Percentiles rank a stretch among this genome's conserved stretches.
phyloP scores from a whole-genome alignment of 129 eudicot genomes.

The Artemisia argyi region DNA sequence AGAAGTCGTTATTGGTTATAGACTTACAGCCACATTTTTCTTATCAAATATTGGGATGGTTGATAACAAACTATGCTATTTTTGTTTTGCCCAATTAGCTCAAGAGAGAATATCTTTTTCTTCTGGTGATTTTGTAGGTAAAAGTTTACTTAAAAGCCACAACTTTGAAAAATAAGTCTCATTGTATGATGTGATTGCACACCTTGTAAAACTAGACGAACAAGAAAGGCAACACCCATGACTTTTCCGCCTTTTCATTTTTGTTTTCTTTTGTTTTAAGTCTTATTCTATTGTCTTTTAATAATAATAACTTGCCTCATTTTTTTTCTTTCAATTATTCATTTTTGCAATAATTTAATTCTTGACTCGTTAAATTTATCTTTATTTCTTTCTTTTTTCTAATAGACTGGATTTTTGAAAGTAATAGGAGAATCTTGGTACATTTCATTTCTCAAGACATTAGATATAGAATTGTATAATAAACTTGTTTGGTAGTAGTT shows the following conservation, averaged over 20 bases:
- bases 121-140: slow-evolving; percentile 37
- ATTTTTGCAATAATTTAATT: neutral
- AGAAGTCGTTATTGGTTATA: too few species aligned
- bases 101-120: slow-evolving; percentile 9
- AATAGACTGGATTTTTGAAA: neutral
- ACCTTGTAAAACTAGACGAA: slow-evolving; percentile 19
- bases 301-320: slow-evolving; percentile 23
- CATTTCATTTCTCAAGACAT: too few species aligned
- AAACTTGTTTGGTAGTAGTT: too few species aligned
- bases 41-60: too few species aligned
- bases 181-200: slow-evolving; percentile 32
- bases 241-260: slow-evolving; percentile 25
- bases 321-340: slow-evolving; percentile 22
- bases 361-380: neutral
- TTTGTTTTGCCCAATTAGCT: too few species aligned
- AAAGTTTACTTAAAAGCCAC: slow-evolving; percentile 38
- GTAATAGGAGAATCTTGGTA: neutral
- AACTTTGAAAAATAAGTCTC: slow-evolving; percentile 33
- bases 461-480: too few species aligned
- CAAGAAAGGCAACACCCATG: slow-evolving; percentile 24
- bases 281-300: slow-evolving; percentile 26
- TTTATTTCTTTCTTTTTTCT: neutral
- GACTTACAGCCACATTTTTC: too few species aligned
- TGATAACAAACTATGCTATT: too few species aligned
- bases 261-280: slow-evolving; percentile 34